These are phyloP conservation scores for Colletotrichum tabaci DNA, from an alignment of 2,329 filamentous ascomycete species.

Conservation along the genomic window DNA sequence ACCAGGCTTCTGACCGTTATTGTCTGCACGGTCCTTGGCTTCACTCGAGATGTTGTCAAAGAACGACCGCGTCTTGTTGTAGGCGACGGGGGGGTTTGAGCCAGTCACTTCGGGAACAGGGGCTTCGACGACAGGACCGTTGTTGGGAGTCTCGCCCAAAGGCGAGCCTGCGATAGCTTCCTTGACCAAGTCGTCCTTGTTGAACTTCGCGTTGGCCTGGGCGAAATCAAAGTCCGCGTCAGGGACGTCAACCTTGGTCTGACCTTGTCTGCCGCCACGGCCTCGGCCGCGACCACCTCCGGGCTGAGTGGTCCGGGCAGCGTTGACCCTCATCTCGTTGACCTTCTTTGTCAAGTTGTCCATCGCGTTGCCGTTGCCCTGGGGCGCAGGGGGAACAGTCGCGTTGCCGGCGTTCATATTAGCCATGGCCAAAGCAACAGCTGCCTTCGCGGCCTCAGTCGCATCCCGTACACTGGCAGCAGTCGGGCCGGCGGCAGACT, in stretches of 20 bases:
- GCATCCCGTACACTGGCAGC: constrained; percentile 71
- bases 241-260: constrained; percentile 86
- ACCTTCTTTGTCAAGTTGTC: constrained; percentile 83
- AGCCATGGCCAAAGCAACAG: constrained; percentile 86
- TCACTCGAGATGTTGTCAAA: constrained; percentile 99
- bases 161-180: constrained; percentile 89
- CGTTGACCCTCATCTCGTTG: constrained; percentile 81
- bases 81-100: constrained; percentile 64
- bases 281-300: constrained; percentile 62
- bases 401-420: constrained; percentile 67
- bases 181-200: constrained; percentile 77
- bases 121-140: constrained; percentile 55
- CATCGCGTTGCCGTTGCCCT: constrained; percentile 62
- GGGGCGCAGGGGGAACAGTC: constrained; percentile 43
- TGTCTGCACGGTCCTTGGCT: constrained; percentile 87
- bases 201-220: constrained; percentile 63
- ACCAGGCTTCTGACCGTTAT: constrained; percentile 76
- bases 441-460: constrained; percentile 81
- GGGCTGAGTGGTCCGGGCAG: constrained; percentile 54
- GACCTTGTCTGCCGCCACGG: constrained; percentile 60
- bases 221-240: constrained; percentile 94
- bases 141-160: constrained; percentile 63
- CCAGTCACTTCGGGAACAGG: constrained; percentile 47
- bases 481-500: constrained; percentile 49
- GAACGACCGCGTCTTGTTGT: constrained; percentile 92